These are phyloP conservation scores for Blastobotrys malaysiensis DNA, from an alignment of 1,139 yeast genomes.

Conservation along the genomic window DNA sequence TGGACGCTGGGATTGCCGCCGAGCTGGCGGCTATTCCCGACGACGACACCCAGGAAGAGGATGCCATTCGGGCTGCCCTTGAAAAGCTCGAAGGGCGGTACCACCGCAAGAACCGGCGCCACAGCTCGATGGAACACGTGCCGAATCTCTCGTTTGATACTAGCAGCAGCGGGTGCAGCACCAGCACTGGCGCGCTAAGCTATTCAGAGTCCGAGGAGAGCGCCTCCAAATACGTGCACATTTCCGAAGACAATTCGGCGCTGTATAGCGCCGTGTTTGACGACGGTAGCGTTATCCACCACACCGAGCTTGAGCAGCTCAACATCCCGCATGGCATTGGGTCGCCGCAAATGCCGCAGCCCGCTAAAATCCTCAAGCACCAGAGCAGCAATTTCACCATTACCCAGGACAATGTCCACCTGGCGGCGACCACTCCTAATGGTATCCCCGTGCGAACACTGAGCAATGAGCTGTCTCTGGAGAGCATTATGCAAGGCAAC, in stretches of 20 bases:
- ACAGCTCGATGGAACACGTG: neutral
- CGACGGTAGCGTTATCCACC: neutral
- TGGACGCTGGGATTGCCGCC: constrained; percentile 24
- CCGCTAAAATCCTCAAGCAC: neutral
- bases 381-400: neutral
- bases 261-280: constrained; percentile 12
- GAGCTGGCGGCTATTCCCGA: constrained; percentile 53
- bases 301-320: constrained; percentile 10
- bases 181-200: neutral
- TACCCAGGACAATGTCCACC: neutral
- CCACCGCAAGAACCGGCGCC: constrained; percentile 2
- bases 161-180: neutral
- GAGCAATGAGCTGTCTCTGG: neutral
- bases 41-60: constrained; percentile 51
- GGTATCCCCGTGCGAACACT: neutral
- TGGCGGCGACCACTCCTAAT: neutral
- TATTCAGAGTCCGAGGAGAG: neutral
- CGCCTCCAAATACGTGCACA: neutral
- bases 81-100: constrained; percentile 69
- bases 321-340: constrained; percentile 9
- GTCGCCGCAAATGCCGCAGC: neutral
- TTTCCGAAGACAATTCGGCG: constrained; percentile 6
- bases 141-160: neutral
- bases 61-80: constrained; percentile 73
- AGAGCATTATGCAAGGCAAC: constrained; percentile 19